Percentiles rank a stretch among this genome's conserved stretches.
Evolutionary conservation across 2,329 filamentous ascomycete genomes (phyloP).

Genomic region (Penicillium palitans): DNA sequence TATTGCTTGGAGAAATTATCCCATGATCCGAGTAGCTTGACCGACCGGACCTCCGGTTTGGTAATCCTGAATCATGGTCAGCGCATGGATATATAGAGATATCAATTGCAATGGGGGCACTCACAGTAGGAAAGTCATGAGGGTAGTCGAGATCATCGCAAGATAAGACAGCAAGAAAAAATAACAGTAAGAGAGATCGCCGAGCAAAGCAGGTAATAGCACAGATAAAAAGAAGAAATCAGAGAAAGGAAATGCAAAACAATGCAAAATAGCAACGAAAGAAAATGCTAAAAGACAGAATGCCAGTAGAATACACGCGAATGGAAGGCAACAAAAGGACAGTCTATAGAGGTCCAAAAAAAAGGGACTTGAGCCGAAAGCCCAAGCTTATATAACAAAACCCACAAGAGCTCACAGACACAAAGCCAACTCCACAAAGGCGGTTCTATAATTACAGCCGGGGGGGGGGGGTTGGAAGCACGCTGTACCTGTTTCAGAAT

Average conservation of each 20-base stretch:
- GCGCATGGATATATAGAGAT: slow-evolving; percentile 1
- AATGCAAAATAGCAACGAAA: slow-evolving; percentile 9
- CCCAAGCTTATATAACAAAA: slow-evolving; percentile 4
- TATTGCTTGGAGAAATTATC: slow-evolving; percentile 85
- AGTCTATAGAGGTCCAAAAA: slow-evolving; percentile 5
- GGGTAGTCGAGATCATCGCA: slow-evolving; percentile 37
- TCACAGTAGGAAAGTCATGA: slow-evolving; percentile 42
- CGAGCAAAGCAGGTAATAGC: not conserved
- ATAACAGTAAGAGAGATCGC: slow-evolving; percentile 8
- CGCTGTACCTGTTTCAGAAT: slow-evolving; percentile 24
- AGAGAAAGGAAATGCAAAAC: slow-evolving; percentile 3
- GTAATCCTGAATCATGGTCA: slow-evolving; percentile 32
- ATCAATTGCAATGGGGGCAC: slow-evolving; percentile 8
- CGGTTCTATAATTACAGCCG: slow-evolving; percentile 26
- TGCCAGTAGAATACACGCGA: slow-evolving; percentile 6
- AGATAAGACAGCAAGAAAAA: slow-evolving; percentile 9
- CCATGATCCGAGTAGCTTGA: slow-evolving; percentile 88
- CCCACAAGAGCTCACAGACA: slow-evolving; percentile 1
- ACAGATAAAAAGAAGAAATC: slow-evolving; percentile 2
- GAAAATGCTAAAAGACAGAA: slow-evolving; percentile 10
- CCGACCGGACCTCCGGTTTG: slow-evolving; percentile 53
- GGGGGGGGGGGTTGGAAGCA: not conserved
- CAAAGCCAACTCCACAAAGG: slow-evolving; percentile 13
- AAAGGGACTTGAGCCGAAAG: not conserved
- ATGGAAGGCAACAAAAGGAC: slow-evolving; percentile 7